Conservation (phyloP, 805 yeast species). For the Cyberlindnera mycetangii region DNA sequence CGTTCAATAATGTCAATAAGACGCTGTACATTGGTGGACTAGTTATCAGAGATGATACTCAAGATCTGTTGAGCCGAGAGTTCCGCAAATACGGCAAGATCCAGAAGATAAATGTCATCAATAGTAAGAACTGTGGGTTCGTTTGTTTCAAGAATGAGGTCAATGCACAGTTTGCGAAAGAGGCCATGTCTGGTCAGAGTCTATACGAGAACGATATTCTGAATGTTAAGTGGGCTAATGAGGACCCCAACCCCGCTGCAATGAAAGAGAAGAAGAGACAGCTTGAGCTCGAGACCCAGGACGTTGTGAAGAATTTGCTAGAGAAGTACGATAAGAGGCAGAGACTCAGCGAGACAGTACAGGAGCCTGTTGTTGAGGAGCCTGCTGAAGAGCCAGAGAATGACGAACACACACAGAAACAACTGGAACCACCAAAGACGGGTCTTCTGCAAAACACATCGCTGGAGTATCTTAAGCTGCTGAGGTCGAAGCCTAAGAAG, state of each 20-base stretch:
- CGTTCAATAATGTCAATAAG: slow-evolving; percentile 62
- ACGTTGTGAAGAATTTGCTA: slow-evolving; percentile 46
- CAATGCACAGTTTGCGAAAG: slow-evolving; percentile 92
- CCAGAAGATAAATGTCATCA: slow-evolving; percentile 60
- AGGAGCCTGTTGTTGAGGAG: slow-evolving; percentile 26
- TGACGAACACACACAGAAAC: slow-evolving; percentile 13
- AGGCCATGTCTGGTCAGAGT: slow-evolving; percentile 86
- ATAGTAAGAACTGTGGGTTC: slow-evolving; percentile 70
- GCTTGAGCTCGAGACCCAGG: slow-evolving; percentile 24
- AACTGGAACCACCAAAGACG: slow-evolving; percentile 10
- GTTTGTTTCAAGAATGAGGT: slow-evolving; percentile 64
- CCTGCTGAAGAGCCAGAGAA: background rate
- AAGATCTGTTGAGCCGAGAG: slow-evolving; percentile 38
- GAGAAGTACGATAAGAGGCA: slow-evolving; percentile 29
- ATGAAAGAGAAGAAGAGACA: slow-evolving; percentile 40
- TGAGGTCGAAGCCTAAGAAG: background rate
- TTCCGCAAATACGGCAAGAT: slow-evolving; percentile 78
- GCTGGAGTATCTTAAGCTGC: slow-evolving; percentile 10
- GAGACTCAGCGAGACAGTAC: slow-evolving; percentile 23
- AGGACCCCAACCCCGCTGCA: slow-evolving; percentile 77
- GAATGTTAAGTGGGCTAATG: slow-evolving; percentile 83
- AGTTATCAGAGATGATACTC: slow-evolving; percentile 38
- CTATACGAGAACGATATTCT: slow-evolving; percentile 64
- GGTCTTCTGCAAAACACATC: slow-evolving; percentile 5
- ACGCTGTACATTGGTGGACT: slow-evolving; percentile 74